phyloP scores from a whole-genome alignment of 1,284 basidiomycete genomes.

The Marasmius fiardii region DNA sequence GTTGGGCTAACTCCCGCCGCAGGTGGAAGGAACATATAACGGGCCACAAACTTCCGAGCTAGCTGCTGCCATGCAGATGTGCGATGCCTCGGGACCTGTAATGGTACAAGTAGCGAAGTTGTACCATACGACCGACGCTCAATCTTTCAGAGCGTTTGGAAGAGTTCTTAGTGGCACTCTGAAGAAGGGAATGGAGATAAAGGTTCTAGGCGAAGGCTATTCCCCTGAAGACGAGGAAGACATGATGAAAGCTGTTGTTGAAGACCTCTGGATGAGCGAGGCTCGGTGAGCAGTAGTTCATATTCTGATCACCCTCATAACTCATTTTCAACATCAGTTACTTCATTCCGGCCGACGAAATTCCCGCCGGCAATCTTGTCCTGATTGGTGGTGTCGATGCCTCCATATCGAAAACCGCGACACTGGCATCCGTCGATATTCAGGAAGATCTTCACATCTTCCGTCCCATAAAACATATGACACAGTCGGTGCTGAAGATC shows the following conservation, averaged over 20 bases:
- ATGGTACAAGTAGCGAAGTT: constrained; percentile 94
- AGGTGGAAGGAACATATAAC: constrained; percentile 82
- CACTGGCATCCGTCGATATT: constrained; percentile 71
- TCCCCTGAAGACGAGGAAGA: constrained; percentile 99
- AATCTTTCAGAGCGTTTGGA: constrained; percentile 94
- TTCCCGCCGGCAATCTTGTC: constrained; percentile 91
- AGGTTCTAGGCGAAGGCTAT: constrained; percentile 97
- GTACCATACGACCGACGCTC: constrained; percentile 94
- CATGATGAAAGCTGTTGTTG: constrained; percentile 85
- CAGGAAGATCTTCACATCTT: constrained; percentile 92
- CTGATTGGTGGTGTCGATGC: constrained; percentile 91
- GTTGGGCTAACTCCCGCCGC: neutral
- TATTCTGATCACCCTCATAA: constrained; percentile 1
- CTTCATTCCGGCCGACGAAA: constrained; percentile 83
- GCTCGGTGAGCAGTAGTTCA: constrained; percentile 56
- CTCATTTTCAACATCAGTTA: constrained; percentile 55
- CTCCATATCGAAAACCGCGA: constrained; percentile 95
- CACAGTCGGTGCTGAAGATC: constrained; percentile 96
- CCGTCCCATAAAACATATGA: constrained; percentile 93
- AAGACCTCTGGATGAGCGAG: constrained; percentile 88
- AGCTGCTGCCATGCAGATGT: constrained; percentile 77
- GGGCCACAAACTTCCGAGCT: constrained; percentile 82
- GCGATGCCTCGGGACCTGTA: constrained; percentile 83
- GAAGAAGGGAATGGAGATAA: constrained; percentile 78
- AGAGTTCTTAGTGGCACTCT: constrained; percentile 93